Percentiles rank a stretch among this genome's conserved stretches.
These are phyloP conservation scores for Irpex sp. DNA, from an alignment of 1,284 basidiomycete species.

Conservation along the genomic window DNA sequence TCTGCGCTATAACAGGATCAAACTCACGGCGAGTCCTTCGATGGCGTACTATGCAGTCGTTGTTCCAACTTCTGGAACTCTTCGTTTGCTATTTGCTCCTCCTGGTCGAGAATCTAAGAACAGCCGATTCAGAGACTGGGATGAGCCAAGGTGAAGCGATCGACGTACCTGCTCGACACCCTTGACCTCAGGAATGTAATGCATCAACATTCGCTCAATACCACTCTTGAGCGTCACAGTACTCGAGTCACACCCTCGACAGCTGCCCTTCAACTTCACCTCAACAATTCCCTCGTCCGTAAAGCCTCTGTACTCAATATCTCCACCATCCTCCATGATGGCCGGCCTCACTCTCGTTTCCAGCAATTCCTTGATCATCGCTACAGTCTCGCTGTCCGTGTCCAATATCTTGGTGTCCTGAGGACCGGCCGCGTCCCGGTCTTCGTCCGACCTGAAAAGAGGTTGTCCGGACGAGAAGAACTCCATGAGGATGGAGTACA, in stretches of 20 bases:
- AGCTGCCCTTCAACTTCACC: slow-evolving; percentile 94
- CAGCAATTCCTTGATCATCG: slow-evolving; percentile 98
- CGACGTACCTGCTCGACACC: slow-evolving; percentile 86
- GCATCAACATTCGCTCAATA: slow-evolving; percentile 98
- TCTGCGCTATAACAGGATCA: not conserved
- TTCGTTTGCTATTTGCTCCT: slow-evolving; percentile 84
- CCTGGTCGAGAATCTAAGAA: slow-evolving; percentile 79
- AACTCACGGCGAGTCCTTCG: slow-evolving; percentile 41
- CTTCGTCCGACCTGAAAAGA: slow-evolving; percentile 81
- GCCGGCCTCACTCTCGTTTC: slow-evolving; percentile 95
- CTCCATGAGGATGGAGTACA: slow-evolving; percentile 98
- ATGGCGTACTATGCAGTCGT: slow-evolving; percentile 47
- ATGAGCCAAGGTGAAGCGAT: not conserved
- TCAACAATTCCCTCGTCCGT: slow-evolving; percentile 58
- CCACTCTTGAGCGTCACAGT: slow-evolving; percentile 95
- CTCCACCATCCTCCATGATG: slow-evolving; percentile 94
- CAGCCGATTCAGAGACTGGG: slow-evolving; percentile 2
- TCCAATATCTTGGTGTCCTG: slow-evolving; percentile 97
- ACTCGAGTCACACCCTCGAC: slow-evolving; percentile 90
- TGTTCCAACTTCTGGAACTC: slow-evolving; percentile 94
- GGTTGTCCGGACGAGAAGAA: slow-evolving; percentile 87
- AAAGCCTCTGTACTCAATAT: slow-evolving; percentile 82
- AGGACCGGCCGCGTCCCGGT: slow-evolving; percentile 76
- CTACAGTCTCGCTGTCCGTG: slow-evolving; percentile 95
- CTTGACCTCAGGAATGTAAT: slow-evolving; percentile 98